These are phyloP conservation scores for Trichoderma gracile DNA, from an alignment of 2,329 filamentous ascomycete genomes.

Conservation along the genomic window DNA sequence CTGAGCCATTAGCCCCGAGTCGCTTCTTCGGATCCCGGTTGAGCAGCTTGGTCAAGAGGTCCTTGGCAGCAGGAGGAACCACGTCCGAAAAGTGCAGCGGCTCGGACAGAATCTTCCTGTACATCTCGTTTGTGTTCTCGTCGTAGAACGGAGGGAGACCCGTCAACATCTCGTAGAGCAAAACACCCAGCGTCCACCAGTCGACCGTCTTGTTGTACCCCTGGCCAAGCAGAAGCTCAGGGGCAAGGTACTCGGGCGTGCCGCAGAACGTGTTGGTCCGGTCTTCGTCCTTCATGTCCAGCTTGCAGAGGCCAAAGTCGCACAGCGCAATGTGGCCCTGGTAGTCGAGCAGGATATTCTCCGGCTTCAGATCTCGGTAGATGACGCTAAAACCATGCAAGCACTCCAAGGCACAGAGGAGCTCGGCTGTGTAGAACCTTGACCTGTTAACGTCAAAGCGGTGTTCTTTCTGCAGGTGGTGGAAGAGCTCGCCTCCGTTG, in stretches of 20 bases:
- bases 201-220: conserved; percentile 98
- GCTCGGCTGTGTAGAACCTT: conserved; percentile 94
- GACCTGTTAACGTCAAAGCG: conserved; percentile 97
- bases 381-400: conserved; percentile 98
- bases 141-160: conserved; percentile 97
- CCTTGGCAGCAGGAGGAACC: conserved; percentile 89
- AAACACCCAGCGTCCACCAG: conserved; percentile 97
- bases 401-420: conserved; percentile 93
- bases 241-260: conserved; percentile 94
- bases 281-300: conserved; percentile 99
- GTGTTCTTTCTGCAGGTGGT: conserved; percentile 94
- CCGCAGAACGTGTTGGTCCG: conserved; percentile 98
- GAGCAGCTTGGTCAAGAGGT: conserved; percentile 84
- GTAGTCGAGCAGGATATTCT: conserved; percentile 97
- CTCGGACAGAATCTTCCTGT: conserved; percentile 96
- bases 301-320: conserved; percentile 96
- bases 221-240: conserved; percentile 87
- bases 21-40: conserved; percentile 90
- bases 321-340: conserved; percentile 97
- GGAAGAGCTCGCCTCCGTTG: conserved; percentile 96
- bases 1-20: conserved; percentile 87
- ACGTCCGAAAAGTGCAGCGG: conserved; percentile 95
- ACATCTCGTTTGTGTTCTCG: conserved; percentile 99
- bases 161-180: conserved; percentile 98
- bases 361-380: conserved; percentile 73